A percentile compares a stretch with the other conserved stretches of the same genome.
phyloP scores from a whole-genome alignment of 1,284 basidiomycete genomes.

The Naganishia sp. region DNA sequence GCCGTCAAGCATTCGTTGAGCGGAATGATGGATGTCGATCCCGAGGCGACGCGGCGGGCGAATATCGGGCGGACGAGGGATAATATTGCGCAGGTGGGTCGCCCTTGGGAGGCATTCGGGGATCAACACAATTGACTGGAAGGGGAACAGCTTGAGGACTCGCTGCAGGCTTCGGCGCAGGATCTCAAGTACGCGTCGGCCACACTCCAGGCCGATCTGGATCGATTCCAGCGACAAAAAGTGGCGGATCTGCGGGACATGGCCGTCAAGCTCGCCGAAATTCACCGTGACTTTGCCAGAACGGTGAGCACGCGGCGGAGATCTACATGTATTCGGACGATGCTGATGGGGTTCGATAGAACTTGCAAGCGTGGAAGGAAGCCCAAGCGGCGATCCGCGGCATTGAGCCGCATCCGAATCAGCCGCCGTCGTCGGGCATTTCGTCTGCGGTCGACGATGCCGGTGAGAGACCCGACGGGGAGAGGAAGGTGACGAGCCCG shows the following conservation, averaged over 20 bases:
- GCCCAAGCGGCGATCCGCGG: conserved; percentile 85
- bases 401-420: conserved; percentile 86
- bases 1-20: conserved; percentile 93
- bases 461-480: too few species aligned
- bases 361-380: conserved; percentile 93
- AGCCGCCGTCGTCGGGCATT: conserved; percentile 51
- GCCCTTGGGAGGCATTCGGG: background rate
- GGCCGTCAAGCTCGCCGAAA: conserved; percentile 82
- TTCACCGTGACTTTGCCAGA: conserved; percentile 93
- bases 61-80: conserved; percentile 92
- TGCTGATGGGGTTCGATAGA: conserved; percentile 59
- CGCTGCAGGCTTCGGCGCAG: conserved; percentile 80
- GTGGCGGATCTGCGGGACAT: conserved; percentile 92
- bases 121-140: background rate
- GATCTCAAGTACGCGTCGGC: conserved; percentile 94
- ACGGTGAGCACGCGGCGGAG: conserved; percentile 71
- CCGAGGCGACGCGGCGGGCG: conserved; percentile 88
- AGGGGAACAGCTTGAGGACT: conserved; percentile 75
- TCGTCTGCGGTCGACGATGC: background rate
- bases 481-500: too few species aligned
- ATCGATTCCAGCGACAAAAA: conserved; percentile 97
- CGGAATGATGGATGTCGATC: conserved; percentile 98
- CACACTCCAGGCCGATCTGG: conserved; percentile 95
- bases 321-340: too few species aligned
- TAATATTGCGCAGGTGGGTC: conserved; percentile 80